Evolutionary conservation across 2,329 filamentous ascomycete species (phyloP).

Genomic region (Cladosporium sp.): DNA sequence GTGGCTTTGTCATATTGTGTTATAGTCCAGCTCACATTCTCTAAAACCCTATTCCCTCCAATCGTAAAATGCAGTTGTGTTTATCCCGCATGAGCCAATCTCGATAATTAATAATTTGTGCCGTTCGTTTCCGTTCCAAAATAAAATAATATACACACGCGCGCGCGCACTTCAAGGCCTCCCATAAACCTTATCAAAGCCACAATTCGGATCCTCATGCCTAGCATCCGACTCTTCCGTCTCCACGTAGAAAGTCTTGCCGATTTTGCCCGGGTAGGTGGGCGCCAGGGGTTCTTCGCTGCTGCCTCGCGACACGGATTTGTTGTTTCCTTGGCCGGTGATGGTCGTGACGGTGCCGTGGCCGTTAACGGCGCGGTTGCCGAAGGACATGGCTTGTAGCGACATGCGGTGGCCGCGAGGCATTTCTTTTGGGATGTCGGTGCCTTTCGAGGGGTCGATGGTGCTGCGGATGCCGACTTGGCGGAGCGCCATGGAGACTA

Average conservation of each 20-base stretch:
- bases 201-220: not conserved
- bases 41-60: no score
- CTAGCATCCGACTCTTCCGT: not conserved
- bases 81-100: no score
- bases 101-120: no score
- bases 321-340: not conserved
- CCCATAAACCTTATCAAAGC: not conserved
- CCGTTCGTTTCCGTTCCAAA: no score
- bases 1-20: no score
- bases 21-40: no score
- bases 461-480: slow-evolving; percentile 5
- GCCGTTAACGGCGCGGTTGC: not conserved
- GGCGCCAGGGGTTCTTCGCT: slow-evolving; percentile 8
- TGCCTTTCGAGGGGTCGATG: slow-evolving; percentile 1
- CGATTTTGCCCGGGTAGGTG: slow-evolving; percentile 5
- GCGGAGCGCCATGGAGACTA: slow-evolving; percentile 29
- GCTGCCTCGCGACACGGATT: slow-evolving; percentile 3
- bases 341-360: slow-evolving; percentile 11
- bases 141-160: no score
- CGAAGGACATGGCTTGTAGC: slow-evolving; percentile 6
- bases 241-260: slow-evolving; percentile 9
- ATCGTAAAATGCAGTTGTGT: no score
- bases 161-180: no score
- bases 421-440: slow-evolving; percentile 7
- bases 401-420: slow-evolving; percentile 10